Evolutionary conservation across 495 filamentous ascomycete species (phyloP).

Genomic region (Darksidea phi): DNA sequence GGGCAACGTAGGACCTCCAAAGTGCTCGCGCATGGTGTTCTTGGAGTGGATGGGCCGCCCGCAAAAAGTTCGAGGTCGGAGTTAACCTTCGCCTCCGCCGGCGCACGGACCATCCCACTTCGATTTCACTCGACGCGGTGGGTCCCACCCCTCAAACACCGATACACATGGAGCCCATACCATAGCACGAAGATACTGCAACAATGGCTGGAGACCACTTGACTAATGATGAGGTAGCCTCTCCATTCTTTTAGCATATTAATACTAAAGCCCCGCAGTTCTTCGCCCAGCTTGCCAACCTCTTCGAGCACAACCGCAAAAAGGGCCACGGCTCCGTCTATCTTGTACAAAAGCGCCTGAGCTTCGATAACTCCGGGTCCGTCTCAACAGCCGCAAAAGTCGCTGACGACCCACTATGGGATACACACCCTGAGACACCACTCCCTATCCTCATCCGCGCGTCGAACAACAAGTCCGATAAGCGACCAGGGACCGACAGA

Average conservation of each 20-base stretch:
- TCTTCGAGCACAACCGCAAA: slow-evolving; percentile 68
- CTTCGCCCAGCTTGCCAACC: slow-evolving; percentile 71
- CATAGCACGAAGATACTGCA: slow-evolving; percentile 9
- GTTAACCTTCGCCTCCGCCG: slow-evolving; percentile 2
- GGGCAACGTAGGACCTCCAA: slow-evolving; percentile 65
- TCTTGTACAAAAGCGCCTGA: slow-evolving; percentile 77
- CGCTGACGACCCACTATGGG: slow-evolving; percentile 50
- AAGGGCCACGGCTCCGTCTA: slow-evolving; percentile 74
- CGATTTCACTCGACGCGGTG: slow-evolving; percentile 13
- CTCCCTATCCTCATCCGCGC: slow-evolving; percentile 79
- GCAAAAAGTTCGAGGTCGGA: slow-evolving; percentile 33
- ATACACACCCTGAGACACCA: slow-evolving; percentile 56
- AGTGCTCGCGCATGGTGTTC: slow-evolving; percentile 44
- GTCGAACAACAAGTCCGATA: slow-evolving; percentile 67
- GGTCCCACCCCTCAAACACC: slow-evolving; percentile 17
- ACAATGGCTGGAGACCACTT: slow-evolving; percentile 58
- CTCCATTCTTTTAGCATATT: slow-evolving; percentile 1
- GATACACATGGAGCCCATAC: slow-evolving; percentile 9
- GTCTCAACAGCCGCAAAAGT: slow-evolving; percentile 32
- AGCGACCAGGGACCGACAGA: slow-evolving; percentile 42
- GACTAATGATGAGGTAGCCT: slow-evolving; percentile 70
- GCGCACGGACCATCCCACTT: slow-evolving; percentile 11
- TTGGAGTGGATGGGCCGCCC: slow-evolving; percentile 33
- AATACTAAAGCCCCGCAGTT: slow-evolving; percentile 59
- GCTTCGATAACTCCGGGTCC: slow-evolving; percentile 27